These are phyloP conservation scores for Strobilomyces echinocephalus DNA, from an alignment of 768 basidiomycete genomes.

Conservation along the genomic window DNA sequence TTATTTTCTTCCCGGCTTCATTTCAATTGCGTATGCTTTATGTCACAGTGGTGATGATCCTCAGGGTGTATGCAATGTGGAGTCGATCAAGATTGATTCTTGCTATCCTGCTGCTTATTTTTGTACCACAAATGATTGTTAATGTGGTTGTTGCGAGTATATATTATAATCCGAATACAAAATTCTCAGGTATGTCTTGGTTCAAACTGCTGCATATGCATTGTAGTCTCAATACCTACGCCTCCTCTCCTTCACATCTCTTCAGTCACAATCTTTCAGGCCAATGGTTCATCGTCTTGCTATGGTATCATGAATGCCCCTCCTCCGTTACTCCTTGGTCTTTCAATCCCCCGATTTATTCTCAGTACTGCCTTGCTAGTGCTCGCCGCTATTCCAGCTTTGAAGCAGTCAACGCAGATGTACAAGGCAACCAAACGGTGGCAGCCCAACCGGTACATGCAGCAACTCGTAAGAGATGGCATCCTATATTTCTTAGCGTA, in stretches of 20 bases:
- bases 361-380: background rate
- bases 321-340: background rate
- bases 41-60: background rate
- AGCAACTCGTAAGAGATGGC: background rate
- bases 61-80: conserved; percentile 4
- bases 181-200: background rate
- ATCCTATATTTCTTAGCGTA: background rate
- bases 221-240: background rate
- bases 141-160: background rate
- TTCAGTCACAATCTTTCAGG: background rate
- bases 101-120: conserved; percentile 1
- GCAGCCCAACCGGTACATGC: background rate
- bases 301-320: background rate
- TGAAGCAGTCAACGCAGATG: background rate
- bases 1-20: too few relatives aligned
- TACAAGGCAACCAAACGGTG: background rate
- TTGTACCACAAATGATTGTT: background rate
- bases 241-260: background rate
- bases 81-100: background rate
- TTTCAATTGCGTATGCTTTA: background rate
- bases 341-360: background rate
- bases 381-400: background rate
- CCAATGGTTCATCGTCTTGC: background rate
- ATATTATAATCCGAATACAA: background rate
- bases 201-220: background rate